phyloP scores from a whole-genome alignment of 176 grass and related monocot species.

The Triticum monococcum region DNA sequence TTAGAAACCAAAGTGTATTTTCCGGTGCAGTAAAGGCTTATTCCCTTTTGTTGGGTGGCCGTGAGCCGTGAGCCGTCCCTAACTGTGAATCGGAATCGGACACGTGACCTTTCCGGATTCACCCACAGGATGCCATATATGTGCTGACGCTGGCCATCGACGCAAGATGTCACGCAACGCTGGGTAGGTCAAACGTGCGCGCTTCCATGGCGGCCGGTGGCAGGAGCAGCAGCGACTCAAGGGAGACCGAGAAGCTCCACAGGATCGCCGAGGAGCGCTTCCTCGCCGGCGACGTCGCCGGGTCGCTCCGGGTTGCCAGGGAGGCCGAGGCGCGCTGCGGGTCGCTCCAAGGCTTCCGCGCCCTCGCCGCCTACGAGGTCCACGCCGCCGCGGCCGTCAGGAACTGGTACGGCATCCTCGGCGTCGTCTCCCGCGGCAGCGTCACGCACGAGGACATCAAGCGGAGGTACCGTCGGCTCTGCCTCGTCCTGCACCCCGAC shows the following conservation, averaged over 20 bases:
- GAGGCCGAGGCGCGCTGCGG: neutral
- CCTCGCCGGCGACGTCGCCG: neutral
- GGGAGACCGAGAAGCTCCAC: neutral
- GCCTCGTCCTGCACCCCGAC: slow-evolving; percentile 22
- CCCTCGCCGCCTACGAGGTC: slow-evolving; percentile 26
- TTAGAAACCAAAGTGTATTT: too few species aligned
- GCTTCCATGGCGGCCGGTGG: neutral
- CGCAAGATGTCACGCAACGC: too few species aligned
- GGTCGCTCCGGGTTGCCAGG: neutral
- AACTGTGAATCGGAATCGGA: too few species aligned
- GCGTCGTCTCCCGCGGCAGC: neutral
- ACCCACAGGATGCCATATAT: too few species aligned
- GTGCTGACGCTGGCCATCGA: too few species aligned
- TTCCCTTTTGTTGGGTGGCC: too few species aligned
- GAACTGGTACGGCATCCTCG: slow-evolving; percentile 27
- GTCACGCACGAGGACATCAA: neutral
- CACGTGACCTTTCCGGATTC: too few species aligned
- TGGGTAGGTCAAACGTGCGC: too few species aligned
- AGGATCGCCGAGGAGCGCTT: neutral
- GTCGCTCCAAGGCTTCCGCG: neutral
- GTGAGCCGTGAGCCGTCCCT: too few species aligned
- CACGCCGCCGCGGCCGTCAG: slow-evolving; percentile 10
- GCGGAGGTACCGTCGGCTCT: neutral
- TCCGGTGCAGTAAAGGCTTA: too few species aligned
- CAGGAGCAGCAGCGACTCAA: neutral